Evolutionary conservation across 495 filamentous ascomycete genomes (phyloP).

Genomic region (Podospora bellae-mahoneyi): DNA sequence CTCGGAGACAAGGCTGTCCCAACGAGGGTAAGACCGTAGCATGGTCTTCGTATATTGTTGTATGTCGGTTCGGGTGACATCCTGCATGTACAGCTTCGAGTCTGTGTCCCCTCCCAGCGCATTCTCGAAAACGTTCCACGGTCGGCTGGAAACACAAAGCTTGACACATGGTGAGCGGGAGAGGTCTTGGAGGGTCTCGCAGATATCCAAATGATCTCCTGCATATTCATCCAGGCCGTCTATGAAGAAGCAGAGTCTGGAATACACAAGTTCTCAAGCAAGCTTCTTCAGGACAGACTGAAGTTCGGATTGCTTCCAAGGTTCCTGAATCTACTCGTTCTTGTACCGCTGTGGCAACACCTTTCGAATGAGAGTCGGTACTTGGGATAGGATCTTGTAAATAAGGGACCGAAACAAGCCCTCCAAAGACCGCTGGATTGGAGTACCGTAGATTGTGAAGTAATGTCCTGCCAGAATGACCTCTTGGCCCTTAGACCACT

Average conservation of each 20-base stretch:
- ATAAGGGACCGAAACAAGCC: neutral
- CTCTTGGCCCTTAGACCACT: neutral
- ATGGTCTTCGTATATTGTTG: neutral
- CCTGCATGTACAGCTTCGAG: neutral
- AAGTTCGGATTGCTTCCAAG: neutral
- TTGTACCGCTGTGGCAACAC: neutral
- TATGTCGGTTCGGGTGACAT: neutral
- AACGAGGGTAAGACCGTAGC: neutral
- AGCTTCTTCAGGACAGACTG: neutral
- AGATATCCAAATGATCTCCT: neutral
- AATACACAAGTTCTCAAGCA: neutral
- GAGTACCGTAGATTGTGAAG: neutral
- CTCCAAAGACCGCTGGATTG: neutral
- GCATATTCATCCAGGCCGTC: neutral
- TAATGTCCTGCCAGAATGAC: neutral
- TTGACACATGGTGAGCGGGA: neutral
- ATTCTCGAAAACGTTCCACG: neutral
- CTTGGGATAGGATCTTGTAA: neutral
- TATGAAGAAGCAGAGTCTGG: neutral
- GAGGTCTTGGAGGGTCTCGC: neutral
- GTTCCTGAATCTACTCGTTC: neutral
- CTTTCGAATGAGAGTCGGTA: neutral
- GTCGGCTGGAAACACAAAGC: neutral
- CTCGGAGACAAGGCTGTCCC: neutral
- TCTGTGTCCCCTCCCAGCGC: neutral